Conservation (phyloP, 345 rosid species). For the Reutealis trisperma region DNA sequence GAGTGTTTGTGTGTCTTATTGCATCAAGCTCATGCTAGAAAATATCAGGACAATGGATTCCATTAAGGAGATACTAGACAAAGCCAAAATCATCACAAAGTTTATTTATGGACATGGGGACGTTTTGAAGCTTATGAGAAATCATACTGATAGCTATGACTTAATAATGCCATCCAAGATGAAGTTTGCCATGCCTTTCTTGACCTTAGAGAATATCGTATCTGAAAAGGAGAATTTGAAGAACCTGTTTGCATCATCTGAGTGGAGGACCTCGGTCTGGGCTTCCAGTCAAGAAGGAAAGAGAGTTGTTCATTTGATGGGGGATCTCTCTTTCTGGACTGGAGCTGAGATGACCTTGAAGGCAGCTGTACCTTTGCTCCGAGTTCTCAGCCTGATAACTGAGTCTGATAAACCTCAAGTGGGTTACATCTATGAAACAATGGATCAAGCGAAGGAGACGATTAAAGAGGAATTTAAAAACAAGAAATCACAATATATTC, state of each 20-base stretch:
- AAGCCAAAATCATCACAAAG: slow-evolving; percentile 38
- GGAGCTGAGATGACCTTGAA: slow-evolving; percentile 44
- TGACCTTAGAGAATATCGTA: slow-evolving; percentile 48
- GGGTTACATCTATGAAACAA: slow-evolving; percentile 63
- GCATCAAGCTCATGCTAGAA: slow-evolving; percentile 58
- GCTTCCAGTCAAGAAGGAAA: slow-evolving; percentile 36
- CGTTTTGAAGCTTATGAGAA: slow-evolving; percentile 33
- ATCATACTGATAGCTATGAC: slow-evolving; percentile 24
- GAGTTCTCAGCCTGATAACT: slow-evolving; percentile 35
- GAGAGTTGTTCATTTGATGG: slow-evolving; percentile 35
- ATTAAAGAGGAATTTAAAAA: slow-evolving; percentile 35
- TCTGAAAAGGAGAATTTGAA: slow-evolving; percentile 40
- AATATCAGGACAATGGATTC: slow-evolving; percentile 32
- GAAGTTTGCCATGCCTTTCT: slow-evolving; percentile 39
- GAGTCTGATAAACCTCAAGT: slow-evolving; percentile 38
- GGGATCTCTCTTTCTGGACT: slow-evolving; percentile 51
- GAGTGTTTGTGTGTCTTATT: slow-evolving; percentile 57
- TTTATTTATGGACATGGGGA: slow-evolving; percentile 36
- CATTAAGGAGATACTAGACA: slow-evolving; percentile 31
- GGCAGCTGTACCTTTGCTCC: slow-evolving; percentile 48
- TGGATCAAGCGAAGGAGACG: slow-evolving; percentile 59
- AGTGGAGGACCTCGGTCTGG: slow-evolving; percentile 39
- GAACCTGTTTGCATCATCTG: slow-evolving; percentile 45
- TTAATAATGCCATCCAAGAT: slow-evolving; percentile 40
- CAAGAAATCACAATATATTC: slow-evolving; percentile 33